These are phyloP conservation scores for Digitaria exilis DNA, from an alignment of 202 grass and related monocot species.

Conservation along the genomic window DNA sequence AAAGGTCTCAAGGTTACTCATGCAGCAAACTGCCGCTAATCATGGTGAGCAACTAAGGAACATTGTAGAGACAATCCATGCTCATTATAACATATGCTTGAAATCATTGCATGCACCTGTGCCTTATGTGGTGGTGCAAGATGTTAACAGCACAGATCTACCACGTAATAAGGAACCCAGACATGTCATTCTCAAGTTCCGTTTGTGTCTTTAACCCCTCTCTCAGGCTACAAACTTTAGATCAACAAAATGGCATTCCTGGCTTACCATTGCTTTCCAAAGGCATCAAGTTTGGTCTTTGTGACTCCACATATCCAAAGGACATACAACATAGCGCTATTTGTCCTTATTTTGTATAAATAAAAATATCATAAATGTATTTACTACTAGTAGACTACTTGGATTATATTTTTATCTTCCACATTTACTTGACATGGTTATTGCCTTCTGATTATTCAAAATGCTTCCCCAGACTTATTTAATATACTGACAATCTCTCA, in stretches of 20 bases:
- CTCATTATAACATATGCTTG: background rate
- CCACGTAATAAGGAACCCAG: background rate
- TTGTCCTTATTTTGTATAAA: background rate
- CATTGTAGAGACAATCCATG: background rate
- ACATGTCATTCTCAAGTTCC: background rate
- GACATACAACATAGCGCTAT: background rate
- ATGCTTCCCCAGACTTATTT: slow-evolving; percentile 20
- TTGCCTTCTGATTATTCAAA: background rate
- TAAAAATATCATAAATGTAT: slow-evolving; percentile 16
- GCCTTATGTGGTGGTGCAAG: background rate
- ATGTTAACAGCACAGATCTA: background rate
- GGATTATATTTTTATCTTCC: slow-evolving; percentile 9
- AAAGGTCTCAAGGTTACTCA: background rate
- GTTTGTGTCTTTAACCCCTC: background rate
- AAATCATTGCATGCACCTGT: background rate
- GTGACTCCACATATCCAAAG: background rate
- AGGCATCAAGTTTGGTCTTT: background rate
- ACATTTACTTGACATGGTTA: slow-evolving; percentile 11
- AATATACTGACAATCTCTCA: background rate
- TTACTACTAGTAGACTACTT: slow-evolving; percentile 18
- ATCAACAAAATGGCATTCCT: background rate
- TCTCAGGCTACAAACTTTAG: background rate
- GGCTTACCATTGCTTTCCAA: background rate
- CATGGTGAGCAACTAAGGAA: background rate
- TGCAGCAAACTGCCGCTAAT: background rate